phyloP scores from a whole-genome alignment of 140 eudicot species.

The Anethum foeniculum region DNA sequence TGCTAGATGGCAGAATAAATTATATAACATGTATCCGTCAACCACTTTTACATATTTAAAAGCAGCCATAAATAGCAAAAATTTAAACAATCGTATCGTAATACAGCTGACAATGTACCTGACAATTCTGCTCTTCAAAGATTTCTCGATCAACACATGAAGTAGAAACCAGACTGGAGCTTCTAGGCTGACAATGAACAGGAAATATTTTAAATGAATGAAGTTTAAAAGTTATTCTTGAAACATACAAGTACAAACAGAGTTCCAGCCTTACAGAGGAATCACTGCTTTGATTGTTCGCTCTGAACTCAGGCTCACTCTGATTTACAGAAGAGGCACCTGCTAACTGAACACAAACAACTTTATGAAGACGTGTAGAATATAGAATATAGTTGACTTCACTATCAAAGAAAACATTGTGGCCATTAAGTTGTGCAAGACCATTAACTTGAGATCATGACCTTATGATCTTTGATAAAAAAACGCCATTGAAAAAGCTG shows the following conservation, averaged over 20 bases:
- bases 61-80: neutral
- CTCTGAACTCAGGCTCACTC: neutral
- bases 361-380: neutral
- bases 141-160: constrained; percentile 16
- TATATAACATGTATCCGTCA: neutral
- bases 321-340: neutral
- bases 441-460: neutral
- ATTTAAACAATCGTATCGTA: neutral
- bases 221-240: neutral
- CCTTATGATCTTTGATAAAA: neutral
- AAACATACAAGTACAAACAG: neutral
- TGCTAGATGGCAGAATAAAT: neutral
- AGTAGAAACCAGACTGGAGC: constrained; percentile 7
- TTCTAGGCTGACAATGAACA: constrained; percentile 8
- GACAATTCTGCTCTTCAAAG: constrained; percentile 15
- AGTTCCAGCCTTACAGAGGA: neutral
- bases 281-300: neutral
- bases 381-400: constrained; percentile 5
- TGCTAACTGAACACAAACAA: neutral
- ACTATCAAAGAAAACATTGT: constrained; percentile 8
- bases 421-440: neutral
- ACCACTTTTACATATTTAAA: neutral
- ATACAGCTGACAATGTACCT: constrained; percentile 18
- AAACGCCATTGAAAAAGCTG: neutral
- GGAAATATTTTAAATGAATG: neutral